Percentiles rank a stretch among this genome's conserved stretches.
phyloP scores from a whole-genome alignment of 2,329 filamentous ascomycete genomes.

The Trichophyton schoenleinii region DNA sequence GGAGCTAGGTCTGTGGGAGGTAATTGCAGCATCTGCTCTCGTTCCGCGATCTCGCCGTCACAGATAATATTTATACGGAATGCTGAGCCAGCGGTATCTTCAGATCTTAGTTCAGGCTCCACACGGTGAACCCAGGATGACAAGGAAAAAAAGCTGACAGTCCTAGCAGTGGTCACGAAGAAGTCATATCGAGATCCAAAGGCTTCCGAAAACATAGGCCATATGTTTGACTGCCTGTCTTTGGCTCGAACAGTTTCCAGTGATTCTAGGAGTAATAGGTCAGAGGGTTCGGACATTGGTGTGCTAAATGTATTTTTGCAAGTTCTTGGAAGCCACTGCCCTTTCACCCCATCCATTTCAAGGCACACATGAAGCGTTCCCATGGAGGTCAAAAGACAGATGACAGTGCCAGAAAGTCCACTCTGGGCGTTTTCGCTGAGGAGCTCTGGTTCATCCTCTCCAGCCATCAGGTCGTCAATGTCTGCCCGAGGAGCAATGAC shows the following conservation, averaged over 20 bases:
- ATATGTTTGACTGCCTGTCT: slow-evolving; percentile 22
- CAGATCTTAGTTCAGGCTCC: slow-evolving; percentile 43
- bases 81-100: slow-evolving; percentile 39
- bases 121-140: slow-evolving; percentile 45
- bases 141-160: slow-evolving; percentile 44
- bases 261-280: slow-evolving; percentile 34
- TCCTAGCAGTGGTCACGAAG: slow-evolving; percentile 44
- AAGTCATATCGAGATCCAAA: slow-evolving; percentile 45
- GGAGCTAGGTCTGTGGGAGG: slow-evolving; percentile 13
- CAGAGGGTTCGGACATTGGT: slow-evolving; percentile 30
- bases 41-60: slow-evolving; percentile 37
- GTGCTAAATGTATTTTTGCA: slow-evolving; percentile 30
- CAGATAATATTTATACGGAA: slow-evolving; percentile 47
- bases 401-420: slow-evolving; percentile 43
- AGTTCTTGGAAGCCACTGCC: slow-evolving; percentile 47
- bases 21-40: slow-evolving; percentile 36
- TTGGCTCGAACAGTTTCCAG: slow-evolving; percentile 28
- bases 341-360: slow-evolving; percentile 49
- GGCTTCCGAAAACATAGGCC: slow-evolving; percentile 46
- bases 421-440: slow-evolving; percentile 35
- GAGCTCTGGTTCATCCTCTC: slow-evolving; percentile 34
- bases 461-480: slow-evolving; percentile 40
- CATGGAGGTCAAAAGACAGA: slow-evolving; percentile 45
- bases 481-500: slow-evolving; percentile 43
- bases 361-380: slow-evolving; percentile 48